phyloP scores from a whole-genome alignment of 2,329 filamentous ascomycete genomes.

The Biscogniauxia mediterranea region DNA sequence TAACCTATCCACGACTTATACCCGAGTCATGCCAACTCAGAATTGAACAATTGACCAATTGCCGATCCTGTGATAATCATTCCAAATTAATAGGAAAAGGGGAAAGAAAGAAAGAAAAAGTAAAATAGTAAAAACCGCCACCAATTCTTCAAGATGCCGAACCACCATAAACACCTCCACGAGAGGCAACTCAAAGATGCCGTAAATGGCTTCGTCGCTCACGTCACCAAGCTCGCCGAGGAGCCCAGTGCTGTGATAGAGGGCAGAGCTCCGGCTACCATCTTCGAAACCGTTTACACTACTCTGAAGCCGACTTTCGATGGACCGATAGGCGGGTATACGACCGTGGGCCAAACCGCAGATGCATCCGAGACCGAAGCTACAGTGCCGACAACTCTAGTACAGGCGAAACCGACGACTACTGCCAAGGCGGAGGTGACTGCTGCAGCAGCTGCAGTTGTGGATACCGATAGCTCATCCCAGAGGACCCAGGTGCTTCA shows the following conservation, averaged over 20 bases:
- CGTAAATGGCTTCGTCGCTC: constrained; percentile 26
- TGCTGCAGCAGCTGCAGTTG: neutral
- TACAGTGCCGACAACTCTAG: constrained; percentile 6
- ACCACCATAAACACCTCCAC: constrained; percentile 27
- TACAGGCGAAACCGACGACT: constrained; percentile 7
- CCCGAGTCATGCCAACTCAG: constrained; percentile 4
- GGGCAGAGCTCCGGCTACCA: constrained; percentile 28
- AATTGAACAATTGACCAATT: neutral
- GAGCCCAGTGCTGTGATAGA: constrained; percentile 13
- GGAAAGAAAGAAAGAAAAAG: neutral
- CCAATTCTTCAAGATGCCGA: constrained; percentile 19
- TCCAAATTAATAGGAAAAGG: neutral
- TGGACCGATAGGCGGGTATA: constrained; percentile 42
- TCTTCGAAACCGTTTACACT: constrained; percentile 40
- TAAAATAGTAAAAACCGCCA: neutral
- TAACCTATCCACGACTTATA: neutral
- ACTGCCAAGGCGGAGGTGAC: constrained; percentile 24
- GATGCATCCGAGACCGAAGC: constrained; percentile 22
- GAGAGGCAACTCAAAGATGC: constrained; percentile 20
- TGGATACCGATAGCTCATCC: constrained; percentile 1
- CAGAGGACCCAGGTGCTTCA: constrained; percentile 10
- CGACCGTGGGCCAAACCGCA: constrained; percentile 33
- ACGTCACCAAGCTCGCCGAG: constrained; percentile 30
- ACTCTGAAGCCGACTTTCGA: constrained; percentile 42
- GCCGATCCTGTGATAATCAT: neutral